phyloP scores from a whole-genome alignment of 1,284 basidiomycete genomes.

The Ganoderma leucocontextum region DNA sequence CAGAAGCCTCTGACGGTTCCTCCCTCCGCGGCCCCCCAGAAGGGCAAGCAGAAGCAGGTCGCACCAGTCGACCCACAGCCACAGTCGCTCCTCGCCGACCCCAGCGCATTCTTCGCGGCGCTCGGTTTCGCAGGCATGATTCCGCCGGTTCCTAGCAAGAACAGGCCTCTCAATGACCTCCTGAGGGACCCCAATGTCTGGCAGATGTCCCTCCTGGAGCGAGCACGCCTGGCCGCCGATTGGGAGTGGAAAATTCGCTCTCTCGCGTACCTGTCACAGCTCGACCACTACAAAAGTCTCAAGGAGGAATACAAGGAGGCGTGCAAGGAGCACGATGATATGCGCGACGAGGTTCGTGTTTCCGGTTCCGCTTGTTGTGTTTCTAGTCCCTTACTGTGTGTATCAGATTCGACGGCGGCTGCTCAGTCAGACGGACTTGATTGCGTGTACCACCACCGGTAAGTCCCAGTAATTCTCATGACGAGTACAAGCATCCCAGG shows the following conservation, averaged over 20 bases:
- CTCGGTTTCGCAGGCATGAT: background rate
- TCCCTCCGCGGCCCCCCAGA: background rate
- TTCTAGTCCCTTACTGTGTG: background rate
- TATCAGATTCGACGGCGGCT: conserved; percentile 40
- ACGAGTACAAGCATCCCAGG: background rate
- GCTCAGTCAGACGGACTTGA: conserved; percentile 59
- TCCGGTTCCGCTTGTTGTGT: conserved; percentile 22
- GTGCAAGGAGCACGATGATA: conserved; percentile 44
- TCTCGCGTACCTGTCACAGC: conserved; percentile 43
- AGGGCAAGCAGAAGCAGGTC: conserved; percentile 20
- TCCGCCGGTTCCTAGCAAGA: conserved; percentile 16
- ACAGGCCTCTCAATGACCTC: conserved; percentile 31
- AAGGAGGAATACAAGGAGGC: conserved; percentile 43
- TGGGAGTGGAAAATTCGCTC: conserved; percentile 39
- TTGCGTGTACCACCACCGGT: conserved; percentile 79
- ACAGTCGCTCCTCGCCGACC: conserved; percentile 18
- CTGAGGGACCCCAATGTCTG: conserved; percentile 31
- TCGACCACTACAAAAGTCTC: conserved; percentile 47
- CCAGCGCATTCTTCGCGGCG: conserved; percentile 29
- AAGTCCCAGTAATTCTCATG: conserved; percentile 4
- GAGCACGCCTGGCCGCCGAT: conserved; percentile 31
- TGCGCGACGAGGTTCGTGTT: conserved; percentile 45
- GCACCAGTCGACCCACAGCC: background rate
- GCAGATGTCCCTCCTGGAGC: conserved; percentile 40
- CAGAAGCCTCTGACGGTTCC: background rate